These are phyloP conservation scores for Puccinia triticina DNA, from an alignment of 1,284 basidiomycete species.

Conservation along the genomic window DNA sequence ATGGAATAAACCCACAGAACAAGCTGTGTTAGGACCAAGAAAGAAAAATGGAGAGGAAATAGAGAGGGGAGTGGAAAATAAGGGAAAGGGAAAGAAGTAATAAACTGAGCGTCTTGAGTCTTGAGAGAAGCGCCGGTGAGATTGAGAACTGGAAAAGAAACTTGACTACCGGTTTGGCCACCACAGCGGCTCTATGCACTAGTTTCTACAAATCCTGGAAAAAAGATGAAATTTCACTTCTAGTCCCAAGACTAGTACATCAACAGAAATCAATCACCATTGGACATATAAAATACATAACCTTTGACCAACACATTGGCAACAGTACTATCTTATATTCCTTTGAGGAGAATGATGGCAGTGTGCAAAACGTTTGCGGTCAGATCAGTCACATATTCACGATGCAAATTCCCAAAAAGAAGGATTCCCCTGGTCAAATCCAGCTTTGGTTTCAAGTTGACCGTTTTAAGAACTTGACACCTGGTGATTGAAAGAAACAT, in stretches of 20 bases:
- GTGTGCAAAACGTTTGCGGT: background rate
- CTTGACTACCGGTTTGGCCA: too few relatives aligned
- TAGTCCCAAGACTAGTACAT: constrained; percentile 18
- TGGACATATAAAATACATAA: background rate
- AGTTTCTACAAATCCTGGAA: constrained; percentile 11
- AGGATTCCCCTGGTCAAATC: background rate
- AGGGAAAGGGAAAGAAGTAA: too few relatives aligned
- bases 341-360: background rate
- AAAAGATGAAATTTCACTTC: background rate
- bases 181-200: constrained; percentile 17
- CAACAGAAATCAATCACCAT: constrained; percentile 7
- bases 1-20: too few relatives aligned
- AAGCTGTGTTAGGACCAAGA: too few relatives aligned
- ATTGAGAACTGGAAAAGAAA: too few relatives aligned
- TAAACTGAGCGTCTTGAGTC: too few relatives aligned
- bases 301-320: constrained; percentile 24
- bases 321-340: constrained; percentile 32
- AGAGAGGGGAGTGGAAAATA: too few relatives aligned
- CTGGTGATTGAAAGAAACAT: constrained; percentile 27
- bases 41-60: too few relatives aligned
- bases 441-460: constrained; percentile 35
- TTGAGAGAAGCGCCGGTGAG: too few relatives aligned
- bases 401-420: background rate
- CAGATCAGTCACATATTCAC: constrained; percentile 41
- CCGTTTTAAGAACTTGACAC: constrained; percentile 4